Base-by-base conservation (phyloP, 345 rosid species). In the Physaria fendleri region DNA sequence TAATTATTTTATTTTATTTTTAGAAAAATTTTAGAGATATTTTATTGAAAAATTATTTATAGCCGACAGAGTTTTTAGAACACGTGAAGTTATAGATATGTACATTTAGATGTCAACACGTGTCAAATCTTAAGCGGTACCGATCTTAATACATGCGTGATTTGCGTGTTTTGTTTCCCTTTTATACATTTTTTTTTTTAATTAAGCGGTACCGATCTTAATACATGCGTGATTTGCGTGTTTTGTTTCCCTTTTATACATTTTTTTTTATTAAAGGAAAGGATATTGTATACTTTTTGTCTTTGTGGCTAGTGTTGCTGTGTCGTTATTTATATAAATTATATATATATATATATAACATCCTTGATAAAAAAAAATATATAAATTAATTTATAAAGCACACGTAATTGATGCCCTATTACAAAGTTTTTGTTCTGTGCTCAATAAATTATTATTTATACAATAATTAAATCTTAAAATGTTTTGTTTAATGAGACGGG, bases 1-100 rank as follows among this genome's bases (percentile, higher is more conserved):
- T n/a, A n/a, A n/a, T n/a, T n/a, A n/a, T n/a, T n/a, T n/a, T n/a
- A n/a, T n/a, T n/a, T n/a, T n/a, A n/a, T n/a, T n/a, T n/a, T n/a
- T n/a, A n/a, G n/a, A n/a, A n/a, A n/a, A n/a, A n/a, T n/a, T n/a
- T n/a, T n/a, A n/a, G n/a, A n/a, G n/a, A n/a, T n/a, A n/a, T n/a
- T n/a, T 14, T 9, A 48, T 39, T 2, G 37, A 32, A n/a, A 10
- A 17, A 13, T 6, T 34, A 13, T 63, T 45, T 65, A 56, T 65
- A 63, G 24, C 49, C 49, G 56, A 46, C 63, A 46, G 3, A 13
- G 33, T 11, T 58, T 18, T 37, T 13, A 56, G 24, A 41, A 2
- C 71, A 65, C 71, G 64, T 56, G 71, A 45, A 27, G 3, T 53
- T 53, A 41, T 45, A 24, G 44, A 11, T 37, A 20, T 43, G 14